Evolutionary conservation across 352 stramenopile species (phyloP).

Genomic region (Phytopythium chamaehyphon): DNA sequence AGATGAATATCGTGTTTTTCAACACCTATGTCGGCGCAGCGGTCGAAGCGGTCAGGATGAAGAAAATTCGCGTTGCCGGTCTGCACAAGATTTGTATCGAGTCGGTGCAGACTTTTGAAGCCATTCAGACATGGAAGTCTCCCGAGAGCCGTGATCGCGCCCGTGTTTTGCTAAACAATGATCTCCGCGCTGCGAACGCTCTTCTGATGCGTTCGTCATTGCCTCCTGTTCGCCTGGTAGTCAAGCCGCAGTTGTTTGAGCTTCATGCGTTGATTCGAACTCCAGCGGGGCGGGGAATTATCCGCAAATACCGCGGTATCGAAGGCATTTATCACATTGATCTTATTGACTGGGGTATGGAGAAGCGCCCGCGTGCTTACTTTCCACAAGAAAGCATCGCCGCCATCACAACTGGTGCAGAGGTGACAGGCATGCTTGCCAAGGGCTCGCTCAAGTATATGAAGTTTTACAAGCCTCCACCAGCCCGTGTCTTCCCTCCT

Average conservation of each 20-base stretch:
- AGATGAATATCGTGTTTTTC: slow-evolving; percentile 91
- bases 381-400: slow-evolving; percentile 56
- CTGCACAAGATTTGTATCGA: slow-evolving; percentile 72
- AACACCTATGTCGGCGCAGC: slow-evolving; percentile 87
- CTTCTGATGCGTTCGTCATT: slow-evolving; percentile 35
- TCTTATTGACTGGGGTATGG: slow-evolving; percentile 55
- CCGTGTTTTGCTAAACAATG: slow-evolving; percentile 60
- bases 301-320: slow-evolving; percentile 61
- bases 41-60: slow-evolving; percentile 66
- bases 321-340: slow-evolving; percentile 85
- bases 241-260: slow-evolving; percentile 61
- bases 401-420: slow-evolving; percentile 17
- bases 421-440: slow-evolving; percentile 6
- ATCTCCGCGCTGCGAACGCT: slow-evolving; percentile 61
- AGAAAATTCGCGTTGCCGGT: slow-evolving; percentile 60
- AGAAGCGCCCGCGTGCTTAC: slow-evolving; percentile 49
- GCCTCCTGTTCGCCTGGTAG: slow-evolving; percentile 25
- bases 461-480: slow-evolving; percentile 39
- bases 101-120: slow-evolving; percentile 44
- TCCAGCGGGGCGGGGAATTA: slow-evolving; percentile 57
- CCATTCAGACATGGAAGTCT: slow-evolving; percentile 54
- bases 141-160: slow-evolving; percentile 50
- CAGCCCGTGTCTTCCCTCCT: slow-evolving; percentile 35
- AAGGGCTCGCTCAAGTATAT: slow-evolving; percentile 58
- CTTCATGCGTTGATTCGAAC: slow-evolving; percentile 58